phyloP scores from a whole-genome alignment of 495 filamentous ascomycete genomes.

The Penicillium bialowiezense region DNA sequence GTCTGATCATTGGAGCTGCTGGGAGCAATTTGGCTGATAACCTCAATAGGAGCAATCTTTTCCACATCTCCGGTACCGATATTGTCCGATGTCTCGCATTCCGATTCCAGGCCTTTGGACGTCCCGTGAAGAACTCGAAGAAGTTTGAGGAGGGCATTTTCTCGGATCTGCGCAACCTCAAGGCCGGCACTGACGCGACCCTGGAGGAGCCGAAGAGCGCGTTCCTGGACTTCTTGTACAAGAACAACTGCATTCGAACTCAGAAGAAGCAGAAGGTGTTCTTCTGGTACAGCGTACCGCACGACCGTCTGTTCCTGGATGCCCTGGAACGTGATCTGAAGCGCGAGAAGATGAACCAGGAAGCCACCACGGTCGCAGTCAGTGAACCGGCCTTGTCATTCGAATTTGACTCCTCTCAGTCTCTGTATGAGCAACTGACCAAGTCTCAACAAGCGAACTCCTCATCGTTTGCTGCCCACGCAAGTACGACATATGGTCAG shows the following conservation, averaged over 20 bases:
- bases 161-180: constrained; percentile 95
- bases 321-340: constrained; percentile 96
- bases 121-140: constrained; percentile 98
- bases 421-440: constrained; percentile 98
- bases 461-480: constrained; percentile 88
- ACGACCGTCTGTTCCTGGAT: constrained; percentile 96
- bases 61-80: constrained; percentile 98
- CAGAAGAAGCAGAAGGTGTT: constrained; percentile 99
- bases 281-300: constrained; percentile 99
- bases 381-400: constrained; percentile 96
- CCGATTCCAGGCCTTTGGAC: constrained; percentile 96
- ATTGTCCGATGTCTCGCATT: constrained; percentile 98
- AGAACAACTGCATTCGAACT: constrained; percentile 99
- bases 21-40: neutral
- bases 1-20: constrained; percentile 21
- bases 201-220: constrained; percentile 98
- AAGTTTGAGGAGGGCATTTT: constrained; percentile 99
- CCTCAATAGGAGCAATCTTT: constrained; percentile 82
- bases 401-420: constrained; percentile 98
- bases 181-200: constrained; percentile 97
- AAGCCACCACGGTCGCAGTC: constrained; percentile 93
- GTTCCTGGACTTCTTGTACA: constrained; percentile 98
- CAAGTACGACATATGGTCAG: constrained; percentile 73
- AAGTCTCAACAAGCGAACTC: constrained; percentile 98
- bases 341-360: constrained; percentile 98